phyloP scores from a whole-genome alignment of 345 rosid genomes.

The Boechera divaricarpa region DNA sequence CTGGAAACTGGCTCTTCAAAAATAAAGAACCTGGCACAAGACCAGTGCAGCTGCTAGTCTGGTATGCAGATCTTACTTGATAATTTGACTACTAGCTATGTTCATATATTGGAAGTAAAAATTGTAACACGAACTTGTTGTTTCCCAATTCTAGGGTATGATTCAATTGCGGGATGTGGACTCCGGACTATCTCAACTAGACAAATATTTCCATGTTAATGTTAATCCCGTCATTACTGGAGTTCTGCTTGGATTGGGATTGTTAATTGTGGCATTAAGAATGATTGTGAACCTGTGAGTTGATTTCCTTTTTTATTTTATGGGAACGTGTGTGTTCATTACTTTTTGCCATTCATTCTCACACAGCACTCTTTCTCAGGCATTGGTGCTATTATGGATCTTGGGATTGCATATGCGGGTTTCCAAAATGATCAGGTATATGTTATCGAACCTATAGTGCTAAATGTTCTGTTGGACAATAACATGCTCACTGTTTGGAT shows the following conservation, averaged over 20 bases:
- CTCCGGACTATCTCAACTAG: conserved; percentile 87
- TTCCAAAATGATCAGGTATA: conserved; percentile 71
- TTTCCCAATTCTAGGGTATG: conserved; percentile 69
- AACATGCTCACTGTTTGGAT: conserved; percentile 41
- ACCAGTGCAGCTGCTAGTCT: conserved; percentile 96
- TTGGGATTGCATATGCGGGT: conserved; percentile 95
- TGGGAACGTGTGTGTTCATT: conserved; percentile 12
- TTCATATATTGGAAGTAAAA: conserved; percentile 19
- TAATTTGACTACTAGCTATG: conserved; percentile 14
- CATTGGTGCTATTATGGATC: conserved; percentile 97
- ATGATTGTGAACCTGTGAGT: conserved; percentile 96
- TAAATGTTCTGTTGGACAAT: conserved; percentile 18
- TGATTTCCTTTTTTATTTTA: conserved; percentile 14
- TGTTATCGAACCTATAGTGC: conserved; percentile 3
- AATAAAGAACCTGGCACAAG: conserved; percentile 54
- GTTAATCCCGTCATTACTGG: conserved; percentile 88
- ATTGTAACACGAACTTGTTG: conserved; percentile 20
- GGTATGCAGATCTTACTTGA: conserved; percentile 49
- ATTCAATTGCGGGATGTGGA: conserved; percentile 97
- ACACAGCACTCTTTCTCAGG: conserved; percentile 54
- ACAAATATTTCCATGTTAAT: conserved; percentile 84
- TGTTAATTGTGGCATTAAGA: conserved; percentile 77
- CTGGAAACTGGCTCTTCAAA: conserved; percentile 88
- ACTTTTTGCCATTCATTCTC: conserved; percentile 24
- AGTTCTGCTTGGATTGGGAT: conserved; percentile 90